Conservation (phyloP, 768 basidiomycete genomes). For the Coprinellus micaceus region DNA sequence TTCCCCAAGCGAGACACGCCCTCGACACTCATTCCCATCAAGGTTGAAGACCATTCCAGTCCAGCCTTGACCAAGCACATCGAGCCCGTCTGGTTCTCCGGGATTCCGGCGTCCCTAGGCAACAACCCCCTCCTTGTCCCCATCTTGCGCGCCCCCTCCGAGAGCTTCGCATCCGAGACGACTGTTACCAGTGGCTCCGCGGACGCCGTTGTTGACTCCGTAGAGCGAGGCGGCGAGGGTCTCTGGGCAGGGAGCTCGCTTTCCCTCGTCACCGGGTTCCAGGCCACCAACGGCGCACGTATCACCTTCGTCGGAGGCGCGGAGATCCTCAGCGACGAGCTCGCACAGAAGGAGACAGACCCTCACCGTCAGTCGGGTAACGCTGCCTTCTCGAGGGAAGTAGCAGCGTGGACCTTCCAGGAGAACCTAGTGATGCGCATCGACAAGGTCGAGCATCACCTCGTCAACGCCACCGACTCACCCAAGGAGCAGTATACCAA, state of each 20-base stretch:
- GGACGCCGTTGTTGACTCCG: conserved; percentile 63
- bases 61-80: conserved; percentile 43
- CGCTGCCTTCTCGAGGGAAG: conserved; percentile 63
- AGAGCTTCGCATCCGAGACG: conserved; percentile 70
- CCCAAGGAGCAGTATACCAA: conserved; percentile 77
- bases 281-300: conserved; percentile 73
- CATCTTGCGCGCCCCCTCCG: conserved; percentile 70
- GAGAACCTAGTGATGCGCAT: conserved; percentile 79
- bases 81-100: conserved; percentile 73
- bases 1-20: conserved; percentile 73
- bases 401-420: conserved; percentile 90
- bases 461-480: conserved; percentile 54
- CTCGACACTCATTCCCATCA: conserved; percentile 61
- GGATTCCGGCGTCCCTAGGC: conserved; percentile 59
- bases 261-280: conserved; percentile 84
- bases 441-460: conserved; percentile 69
- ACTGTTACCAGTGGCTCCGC: conserved; percentile 53
- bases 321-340: conserved; percentile 76
- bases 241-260: conserved; percentile 79
- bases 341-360: conserved; percentile 57
- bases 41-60: conserved; percentile 36
- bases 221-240: conserved; percentile 73
- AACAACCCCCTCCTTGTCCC: conserved; percentile 80
- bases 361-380: conserved; percentile 69
- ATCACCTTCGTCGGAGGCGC: conserved; percentile 80